Evolutionary conservation across 2,329 filamentous ascomycete species (phyloP).

Genomic region (Botrytis tulipae): DNA sequence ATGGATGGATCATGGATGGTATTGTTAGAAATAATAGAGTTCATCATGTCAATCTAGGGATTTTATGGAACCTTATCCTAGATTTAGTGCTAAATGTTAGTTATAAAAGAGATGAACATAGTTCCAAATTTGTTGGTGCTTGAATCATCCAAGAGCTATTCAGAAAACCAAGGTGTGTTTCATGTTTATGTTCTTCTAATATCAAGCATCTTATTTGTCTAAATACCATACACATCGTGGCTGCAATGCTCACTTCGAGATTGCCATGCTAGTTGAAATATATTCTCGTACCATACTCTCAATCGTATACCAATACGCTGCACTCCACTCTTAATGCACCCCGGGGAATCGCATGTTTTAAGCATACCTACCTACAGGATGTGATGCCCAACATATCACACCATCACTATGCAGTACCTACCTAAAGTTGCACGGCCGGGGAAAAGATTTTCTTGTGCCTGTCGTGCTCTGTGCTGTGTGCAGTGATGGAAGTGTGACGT

Average conservation of each 20-base stretch:
- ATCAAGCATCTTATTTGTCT: not conserved
- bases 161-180: not conserved
- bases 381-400: not conserved
- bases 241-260: not conserved
- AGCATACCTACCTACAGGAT: not conserved
- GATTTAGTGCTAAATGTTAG: not conserved
- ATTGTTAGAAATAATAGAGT: not conserved
- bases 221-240: not conserved
- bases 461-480: not conserved
- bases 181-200: not conserved
- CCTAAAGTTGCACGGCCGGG: slow-evolving; percentile 4
- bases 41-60: not conserved
- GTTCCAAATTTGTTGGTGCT: not conserved
- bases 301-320: not conserved
- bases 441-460: not conserved
- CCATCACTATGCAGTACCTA: not conserved
- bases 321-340: slow-evolving; percentile 11
- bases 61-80: not conserved
- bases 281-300: not conserved
- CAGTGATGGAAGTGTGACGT: not conserved
- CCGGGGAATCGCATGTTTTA: slow-evolving; percentile 11
- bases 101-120: not conserved
- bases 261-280: not conserved
- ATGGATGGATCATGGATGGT: not conserved
- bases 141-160: not conserved